A percentile compares a stretch with the other conserved stretches of the same genome.
Conservation (phyloP, 257 asterid genomes). For the Solanum neorickii region DNA sequence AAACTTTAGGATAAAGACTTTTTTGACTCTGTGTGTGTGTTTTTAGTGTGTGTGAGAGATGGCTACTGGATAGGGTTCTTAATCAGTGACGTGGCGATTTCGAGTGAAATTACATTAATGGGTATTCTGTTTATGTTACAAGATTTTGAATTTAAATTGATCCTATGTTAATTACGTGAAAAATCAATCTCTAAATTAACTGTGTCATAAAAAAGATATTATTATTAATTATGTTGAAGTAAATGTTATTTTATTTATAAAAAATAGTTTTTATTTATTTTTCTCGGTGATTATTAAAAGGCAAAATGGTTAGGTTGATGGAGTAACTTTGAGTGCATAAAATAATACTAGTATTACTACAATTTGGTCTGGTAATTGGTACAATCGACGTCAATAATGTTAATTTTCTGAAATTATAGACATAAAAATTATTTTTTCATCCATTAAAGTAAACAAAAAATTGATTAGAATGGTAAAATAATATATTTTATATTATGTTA, state of each 20-base stretch:
- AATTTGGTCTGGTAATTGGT: not conserved
- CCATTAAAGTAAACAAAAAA: not conserved
- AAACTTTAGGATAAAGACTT: not conserved
- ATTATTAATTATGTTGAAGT: too few species aligned
- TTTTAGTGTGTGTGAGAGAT: not conserved
- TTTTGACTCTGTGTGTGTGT: not conserved
- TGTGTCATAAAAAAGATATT: not conserved
- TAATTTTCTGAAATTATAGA: not conserved
- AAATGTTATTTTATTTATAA: too few species aligned
- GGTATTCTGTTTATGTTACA: not conserved
- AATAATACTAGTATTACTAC: not conserved
- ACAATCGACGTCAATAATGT: not conserved
- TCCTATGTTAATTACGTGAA: not conserved
- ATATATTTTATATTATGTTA: too few species aligned
- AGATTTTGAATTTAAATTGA: too few species aligned
- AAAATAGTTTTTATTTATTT: too few species aligned
- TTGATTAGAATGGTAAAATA: too few species aligned
- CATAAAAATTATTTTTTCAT: too few species aligned
- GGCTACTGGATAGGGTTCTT: conserved; percentile 48
- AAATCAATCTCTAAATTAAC: too few species aligned
- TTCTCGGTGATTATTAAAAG: not conserved
- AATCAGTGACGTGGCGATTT: not conserved
- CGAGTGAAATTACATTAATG: not conserved
- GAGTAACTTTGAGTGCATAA: not conserved
- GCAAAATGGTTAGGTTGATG: not conserved